These are phyloP conservation scores for Chlorophyllum brunneum DNA, from an alignment of 768 basidiomycete species.

Conservation along the genomic window DNA sequence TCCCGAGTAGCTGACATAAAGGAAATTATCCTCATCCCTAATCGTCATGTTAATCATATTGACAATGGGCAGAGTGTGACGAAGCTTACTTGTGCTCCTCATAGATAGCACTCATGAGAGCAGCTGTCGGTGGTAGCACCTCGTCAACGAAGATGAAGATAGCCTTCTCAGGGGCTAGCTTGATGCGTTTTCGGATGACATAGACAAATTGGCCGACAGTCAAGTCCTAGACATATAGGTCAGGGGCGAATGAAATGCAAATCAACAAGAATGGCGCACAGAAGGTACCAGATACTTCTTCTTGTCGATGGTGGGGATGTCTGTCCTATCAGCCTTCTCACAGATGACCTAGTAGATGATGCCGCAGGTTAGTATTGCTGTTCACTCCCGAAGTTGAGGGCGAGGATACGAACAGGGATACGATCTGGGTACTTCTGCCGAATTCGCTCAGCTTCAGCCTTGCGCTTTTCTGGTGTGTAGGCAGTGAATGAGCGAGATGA, in stretches of 20 bases:
- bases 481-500: conserved; percentile 31
- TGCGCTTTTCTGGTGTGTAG: conserved; percentile 82
- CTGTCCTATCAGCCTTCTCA: conserved; percentile 97
- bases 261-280: conserved; percentile 42
- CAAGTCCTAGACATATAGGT: conserved; percentile 60
- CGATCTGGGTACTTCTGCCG: conserved; percentile 98
- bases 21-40: conserved; percentile 98
- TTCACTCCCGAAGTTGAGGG: not conserved
- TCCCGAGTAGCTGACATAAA: conserved; percentile 97
- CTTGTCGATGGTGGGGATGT: conserved; percentile 99
- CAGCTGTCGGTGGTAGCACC: conserved; percentile 95
- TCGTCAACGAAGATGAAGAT: conserved; percentile 99
- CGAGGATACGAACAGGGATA: conserved; percentile 73
- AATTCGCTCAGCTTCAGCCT: conserved; percentile 98
- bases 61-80: conserved; percentile 1
- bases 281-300: conserved; percentile 99
- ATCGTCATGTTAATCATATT: not conserved
- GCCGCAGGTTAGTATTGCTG: not conserved
- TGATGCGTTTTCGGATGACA: conserved; percentile 99
- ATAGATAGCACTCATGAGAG: conserved; percentile 97
- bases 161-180: conserved; percentile 98
- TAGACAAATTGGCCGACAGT: conserved; percentile 99
- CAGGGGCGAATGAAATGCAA: not conserved
- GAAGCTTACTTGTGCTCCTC: conserved; percentile 95
- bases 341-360: conserved; percentile 80